Percentiles rank a stretch among this genome's conserved stretches.
Conservation (phyloP, 1,284 basidiomycete genomes). For the Megacollybia platyphylla region DNA sequence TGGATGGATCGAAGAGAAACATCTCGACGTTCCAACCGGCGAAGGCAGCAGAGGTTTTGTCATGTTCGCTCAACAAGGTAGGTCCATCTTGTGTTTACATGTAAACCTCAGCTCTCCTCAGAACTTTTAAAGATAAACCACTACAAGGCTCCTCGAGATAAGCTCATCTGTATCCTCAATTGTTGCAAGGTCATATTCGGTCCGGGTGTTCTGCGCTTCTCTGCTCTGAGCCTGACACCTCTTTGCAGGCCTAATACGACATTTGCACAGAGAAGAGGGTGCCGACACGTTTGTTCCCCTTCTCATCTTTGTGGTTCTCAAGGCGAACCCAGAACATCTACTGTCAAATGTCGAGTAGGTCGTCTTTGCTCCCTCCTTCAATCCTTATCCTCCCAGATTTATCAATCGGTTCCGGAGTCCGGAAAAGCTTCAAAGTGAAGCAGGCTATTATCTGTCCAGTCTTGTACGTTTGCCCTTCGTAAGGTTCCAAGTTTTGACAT, state of each 20-base stretch:
- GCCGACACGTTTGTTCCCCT: conserved; percentile 94
- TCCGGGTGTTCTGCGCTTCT: conserved; percentile 22
- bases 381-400: conserved; percentile 42
- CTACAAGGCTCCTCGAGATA: conserved; percentile 97
- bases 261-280: conserved; percentile 65
- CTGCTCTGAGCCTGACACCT: not conserved
- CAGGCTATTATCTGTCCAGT: conserved; percentile 95
- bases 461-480: conserved; percentile 38
- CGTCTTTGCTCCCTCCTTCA: not conserved
- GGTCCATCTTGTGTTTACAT: not conserved
- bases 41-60: conserved; percentile 74
- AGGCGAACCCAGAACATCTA: conserved; percentile 87
- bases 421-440: conserved; percentile 83
- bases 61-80: conserved; percentile 88
- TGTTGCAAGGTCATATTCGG: conserved; percentile 99
- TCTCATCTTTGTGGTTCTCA: conserved; percentile 88
- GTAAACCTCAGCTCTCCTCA: conserved; percentile 15
- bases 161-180: conserved; percentile 95
- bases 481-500: not conserved
- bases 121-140: conserved; percentile 95
- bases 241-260: conserved; percentile 71
- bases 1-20: conserved; percentile 80
- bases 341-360: conserved; percentile 90
- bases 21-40: conserved; percentile 74
- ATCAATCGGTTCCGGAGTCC: conserved; percentile 93